Evolutionary conservation across 345 rosid species (phyloP).

Genomic region (Geranium rotundifolium): DNA sequence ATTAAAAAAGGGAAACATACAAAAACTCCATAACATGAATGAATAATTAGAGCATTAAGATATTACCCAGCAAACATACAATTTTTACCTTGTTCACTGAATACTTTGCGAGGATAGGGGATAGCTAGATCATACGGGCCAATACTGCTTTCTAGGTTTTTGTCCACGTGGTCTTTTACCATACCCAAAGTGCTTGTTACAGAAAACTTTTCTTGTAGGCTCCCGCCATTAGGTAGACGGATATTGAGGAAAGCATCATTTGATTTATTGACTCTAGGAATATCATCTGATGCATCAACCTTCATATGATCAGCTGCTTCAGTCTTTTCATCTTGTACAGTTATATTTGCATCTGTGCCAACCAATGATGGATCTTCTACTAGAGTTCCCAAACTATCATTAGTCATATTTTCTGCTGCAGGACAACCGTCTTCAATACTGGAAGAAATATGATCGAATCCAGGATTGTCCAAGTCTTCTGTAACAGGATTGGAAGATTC

Average conservation of each 20-base stretch:
- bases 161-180: constrained; percentile 66
- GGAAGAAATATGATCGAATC: constrained; percentile 1
- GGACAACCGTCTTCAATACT: constrained; percentile 13
- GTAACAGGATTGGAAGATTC: background rate
- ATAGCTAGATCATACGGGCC: constrained; percentile 65
- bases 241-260: constrained; percentile 64
- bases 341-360: constrained; percentile 12
- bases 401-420: constrained; percentile 12
- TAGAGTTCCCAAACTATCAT: constrained; percentile 12
- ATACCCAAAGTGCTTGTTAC: constrained; percentile 39
- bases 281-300: constrained; percentile 7
- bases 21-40: background rate
- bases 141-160: constrained; percentile 31
- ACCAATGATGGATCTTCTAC: constrained; percentile 8
- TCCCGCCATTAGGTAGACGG: constrained; percentile 52
- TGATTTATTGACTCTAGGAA: constrained; percentile 14
- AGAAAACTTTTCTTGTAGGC: constrained; percentile 64
- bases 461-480: background rate
- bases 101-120: constrained; percentile 84
- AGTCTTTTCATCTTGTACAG: constrained; percentile 15
- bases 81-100: constrained; percentile 61
- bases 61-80: too few relatives aligned
- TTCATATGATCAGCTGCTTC: constrained; percentile 13
- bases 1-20: background rate
- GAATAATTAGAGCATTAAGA: background rate